Evolutionary conservation across 805 yeast species (phyloP), one percentile per base, ranked within the genome.

Genomic region (Alloascoidea africana): DNA sequence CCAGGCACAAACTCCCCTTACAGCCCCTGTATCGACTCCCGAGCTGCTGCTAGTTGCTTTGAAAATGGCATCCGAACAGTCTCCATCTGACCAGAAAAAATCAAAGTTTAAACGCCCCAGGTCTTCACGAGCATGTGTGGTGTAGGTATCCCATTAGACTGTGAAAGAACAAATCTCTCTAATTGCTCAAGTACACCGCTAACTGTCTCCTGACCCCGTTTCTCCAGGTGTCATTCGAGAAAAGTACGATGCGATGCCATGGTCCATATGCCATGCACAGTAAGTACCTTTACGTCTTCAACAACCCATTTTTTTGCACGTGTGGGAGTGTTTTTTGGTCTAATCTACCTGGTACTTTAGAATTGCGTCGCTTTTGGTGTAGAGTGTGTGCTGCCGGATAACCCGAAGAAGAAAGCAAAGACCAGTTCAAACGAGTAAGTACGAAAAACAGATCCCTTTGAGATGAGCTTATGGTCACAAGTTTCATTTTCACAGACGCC

Each of bases 111-210:
- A 23, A 47, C 49, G 75, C 44, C 69, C 80, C 36, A 59, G 87
- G 37, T 80, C 85, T 0, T 60, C 80, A 5, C 56, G 83, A 35
- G 89, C 87, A 2, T 80, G 91, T 50, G 67, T 71, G 32, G 79
- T 80, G n/a, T 82, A 91, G 50, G 74, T 84, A 39, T 68, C 77
- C 4, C 62, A 91, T n/a, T n/a, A n/a, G n/a, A n/a, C n/a, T n/a
- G n/a, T n/a, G n/a, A n/a, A n/a, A n/a, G n/a, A n/a, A n/a, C n/a
- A 27, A 81, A 81, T 48, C 91, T 81, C n/a, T 68, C 30, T 8
- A 23, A 8, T 8, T 23, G 8, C 30, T 23, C 30, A 8, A 23
- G 13, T 23, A 14, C 4, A 8, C 30, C n/a, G n/a, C n/a, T n/a
- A n/a, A n/a, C n/a, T n/a, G n/a, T n/a, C n/a, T n/a, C n/a, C n/a